Conservation (phyloP, 2,329 filamentous ascomycete species). For the Diaporthe ampelina region DNA sequence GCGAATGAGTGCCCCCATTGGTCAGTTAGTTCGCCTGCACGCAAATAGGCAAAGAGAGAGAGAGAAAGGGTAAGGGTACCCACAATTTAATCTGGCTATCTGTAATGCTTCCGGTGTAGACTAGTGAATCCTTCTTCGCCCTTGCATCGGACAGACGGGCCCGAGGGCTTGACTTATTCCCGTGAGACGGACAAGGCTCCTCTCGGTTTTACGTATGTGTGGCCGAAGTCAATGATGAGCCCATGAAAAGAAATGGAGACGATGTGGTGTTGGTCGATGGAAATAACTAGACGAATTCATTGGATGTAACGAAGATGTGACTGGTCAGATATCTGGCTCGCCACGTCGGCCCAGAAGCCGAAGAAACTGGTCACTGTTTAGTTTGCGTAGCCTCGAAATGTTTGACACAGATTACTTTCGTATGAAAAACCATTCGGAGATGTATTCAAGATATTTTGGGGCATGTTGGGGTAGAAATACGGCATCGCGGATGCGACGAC, state of each 20-base stretch:
- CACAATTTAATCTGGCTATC: background rate
- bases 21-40: background rate
- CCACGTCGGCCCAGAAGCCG: background rate
- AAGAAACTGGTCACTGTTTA: background rate
- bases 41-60: background rate
- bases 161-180: background rate
- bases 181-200: background rate
- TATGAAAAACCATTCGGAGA: too few relatives aligned
- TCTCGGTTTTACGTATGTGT: background rate
- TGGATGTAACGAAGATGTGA: background rate
- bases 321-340: background rate
- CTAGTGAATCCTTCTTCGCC: background rate
- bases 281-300: background rate
- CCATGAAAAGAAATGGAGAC: background rate
- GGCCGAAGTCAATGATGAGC: background rate
- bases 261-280: background rate
- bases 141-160: background rate
- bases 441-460: too few relatives aligned
- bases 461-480: too few relatives aligned
- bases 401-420: too few relatives aligned
- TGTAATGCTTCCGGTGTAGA: background rate
- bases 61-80: background rate
- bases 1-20: background rate
- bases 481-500: too few relatives aligned
- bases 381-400: too few relatives aligned